Conservation (phyloP, 768 basidiomycete species). For the Phaffia tasmanica region DNA sequence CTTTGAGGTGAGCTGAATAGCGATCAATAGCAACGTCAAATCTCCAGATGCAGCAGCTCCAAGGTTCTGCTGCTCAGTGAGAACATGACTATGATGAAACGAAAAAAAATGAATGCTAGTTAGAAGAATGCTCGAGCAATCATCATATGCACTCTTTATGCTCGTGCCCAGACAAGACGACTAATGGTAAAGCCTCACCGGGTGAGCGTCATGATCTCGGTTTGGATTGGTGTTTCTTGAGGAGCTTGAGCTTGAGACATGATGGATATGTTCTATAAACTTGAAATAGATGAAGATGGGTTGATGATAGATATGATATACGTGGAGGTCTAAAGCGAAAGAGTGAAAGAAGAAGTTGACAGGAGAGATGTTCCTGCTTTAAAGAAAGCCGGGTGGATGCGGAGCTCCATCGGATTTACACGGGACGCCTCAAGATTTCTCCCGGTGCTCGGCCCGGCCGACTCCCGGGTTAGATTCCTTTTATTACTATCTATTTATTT, state of each 20-base stretch:
- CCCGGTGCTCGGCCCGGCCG: too few relatives aligned
- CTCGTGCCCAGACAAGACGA: neutral
- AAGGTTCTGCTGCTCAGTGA: slow-evolving; percentile 69
- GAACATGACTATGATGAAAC: slow-evolving; percentile 58
- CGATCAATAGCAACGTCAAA: slow-evolving; percentile 82
- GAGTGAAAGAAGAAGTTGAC: too few relatives aligned
- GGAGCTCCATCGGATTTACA: too few relatives aligned
- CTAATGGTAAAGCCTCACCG: slow-evolving; percentile 46
- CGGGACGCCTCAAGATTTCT: too few relatives aligned
- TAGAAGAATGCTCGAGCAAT: neutral
- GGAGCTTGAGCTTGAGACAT: slow-evolving; percentile 38
- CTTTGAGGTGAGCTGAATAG: slow-evolving; percentile 87
- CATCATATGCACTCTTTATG: neutral
- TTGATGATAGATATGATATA: too few relatives aligned
- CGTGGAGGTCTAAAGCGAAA: too few relatives aligned
- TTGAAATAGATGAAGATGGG: too few relatives aligned
- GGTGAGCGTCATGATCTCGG: slow-evolving; percentile 85
- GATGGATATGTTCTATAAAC: neutral
- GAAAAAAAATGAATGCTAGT: neutral
- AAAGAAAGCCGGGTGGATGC: too few relatives aligned
- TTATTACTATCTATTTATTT: too few relatives aligned
- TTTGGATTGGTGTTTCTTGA: slow-evolving; percentile 55
- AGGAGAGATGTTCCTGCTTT: too few relatives aligned
- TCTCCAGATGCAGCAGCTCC: slow-evolving; percentile 81
- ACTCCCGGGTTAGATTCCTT: too few relatives aligned